Base-by-base conservation (phyloP, 441 rosid genomes). In the Gossypium schwendimanii region DNA sequence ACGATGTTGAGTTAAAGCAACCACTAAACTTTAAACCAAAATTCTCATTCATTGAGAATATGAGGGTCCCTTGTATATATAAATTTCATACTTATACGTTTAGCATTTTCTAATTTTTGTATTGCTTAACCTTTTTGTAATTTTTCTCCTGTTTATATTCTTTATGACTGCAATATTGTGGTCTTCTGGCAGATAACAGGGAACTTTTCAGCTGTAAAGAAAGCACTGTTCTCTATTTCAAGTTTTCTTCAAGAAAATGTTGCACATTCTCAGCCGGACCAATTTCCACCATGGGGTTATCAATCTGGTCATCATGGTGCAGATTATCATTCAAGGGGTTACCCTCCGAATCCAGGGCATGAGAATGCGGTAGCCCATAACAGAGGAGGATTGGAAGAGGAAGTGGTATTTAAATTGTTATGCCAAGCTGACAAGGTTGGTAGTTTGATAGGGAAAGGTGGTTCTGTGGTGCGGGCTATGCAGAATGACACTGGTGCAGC, bases 371-470 rank as follows among this genome's bases (percentile, higher is more conserved):
- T 84, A 73, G 77, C 79, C 36, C 84, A 78, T 73, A 83, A 65
- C 70, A 84, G 87, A 76, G 81, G 81, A 61, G 76, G 71, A 73
- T 70, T 82, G 49, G 91, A 87, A 81, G 89, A 85, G 76, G 91
- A 87, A 55, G 78, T 85, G 1, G 74, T 79, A 0, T 87, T 83
- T 26, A 87, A 87, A 77, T 36, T 87, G 69, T 76, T 87, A 20
- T 87, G 91, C 76, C 89, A 85, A 41, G 88, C 79, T 77, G 89
- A 84, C 73, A 87, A 87, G 80, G 91, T 87, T 69, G 91, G 91
- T 28, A 84, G 86, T 68, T 80, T 85, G 87, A 87, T 87, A 62
- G 91, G 91, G 76, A 87, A 87, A 81, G 89, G 89, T 70, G 91
- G 91, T 57, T 85, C 88, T 20, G 81, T 84, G 45, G 77, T 87